Percentiles rank a stretch among this genome's conserved stretches.
These are phyloP conservation scores for Barnettozyma pratensis DNA, from an alignment of 805 yeast genomes.

Conservation along the genomic window DNA sequence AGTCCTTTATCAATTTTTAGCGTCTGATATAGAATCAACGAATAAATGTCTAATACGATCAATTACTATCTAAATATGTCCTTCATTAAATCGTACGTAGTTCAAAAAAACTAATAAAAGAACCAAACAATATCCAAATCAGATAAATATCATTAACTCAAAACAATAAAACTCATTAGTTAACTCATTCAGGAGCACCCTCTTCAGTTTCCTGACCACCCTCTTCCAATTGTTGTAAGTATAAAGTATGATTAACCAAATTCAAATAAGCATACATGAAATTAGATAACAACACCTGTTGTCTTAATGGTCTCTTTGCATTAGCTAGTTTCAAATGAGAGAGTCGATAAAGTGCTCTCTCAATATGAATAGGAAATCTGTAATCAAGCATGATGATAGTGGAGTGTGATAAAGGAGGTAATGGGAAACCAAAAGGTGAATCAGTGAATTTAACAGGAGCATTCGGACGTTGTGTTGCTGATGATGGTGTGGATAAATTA, in stretches of 20 bases:
- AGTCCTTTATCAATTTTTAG: conserved; percentile 13
- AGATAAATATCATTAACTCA: too few species aligned
- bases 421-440: conserved; percentile 83
- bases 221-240: conserved; percentile 55
- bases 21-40: not conserved
- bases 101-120: not conserved
- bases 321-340: conserved; percentile 93
- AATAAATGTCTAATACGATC: too few species aligned
- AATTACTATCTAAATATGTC: not conserved
- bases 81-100: not conserved
- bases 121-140: not conserved
- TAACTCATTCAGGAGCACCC: not conserved
- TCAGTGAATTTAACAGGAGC: conserved; percentile 61
- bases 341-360: conserved; percentile 88
- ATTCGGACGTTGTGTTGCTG: conserved; percentile 35
- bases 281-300: conserved; percentile 88
- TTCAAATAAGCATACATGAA: conserved; percentile 97
- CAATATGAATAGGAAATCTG: conserved; percentile 91
- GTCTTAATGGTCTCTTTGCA: conserved; percentile 83
- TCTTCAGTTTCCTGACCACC: conserved; percentile 8
- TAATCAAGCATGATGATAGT: conserved; percentile 78
- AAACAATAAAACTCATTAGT: not conserved
- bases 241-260: conserved; percentile 86
- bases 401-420: conserved; percentile 74
- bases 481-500: conserved; percentile 31